Base-by-base conservation (phyloP, 2,329 filamentous ascomycete species). In the Trichoderma afroharzianum region DNA sequence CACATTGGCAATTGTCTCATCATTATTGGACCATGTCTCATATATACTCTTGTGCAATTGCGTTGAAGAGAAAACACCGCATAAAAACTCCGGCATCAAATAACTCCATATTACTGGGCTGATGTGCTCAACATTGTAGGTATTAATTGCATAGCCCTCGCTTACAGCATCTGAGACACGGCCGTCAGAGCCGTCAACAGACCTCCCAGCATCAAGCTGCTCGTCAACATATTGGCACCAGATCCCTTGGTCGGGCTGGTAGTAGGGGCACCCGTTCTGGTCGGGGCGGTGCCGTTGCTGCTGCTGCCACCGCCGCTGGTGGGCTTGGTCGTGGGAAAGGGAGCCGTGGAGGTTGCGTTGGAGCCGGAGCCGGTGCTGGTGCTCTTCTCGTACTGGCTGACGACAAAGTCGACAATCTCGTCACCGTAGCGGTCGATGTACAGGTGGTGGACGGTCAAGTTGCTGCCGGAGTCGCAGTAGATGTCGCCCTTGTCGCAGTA, bases 401-500 rank as follows among this genome's bases (percentile, higher is more conserved):
- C 77, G 43, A 84, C 75, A 72, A 80, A 83, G 21, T 82, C 75
- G 67, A 78, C 77, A 3, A 80, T 77, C 2, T 81, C 76, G 21
- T 76, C 73, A 55, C 78, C 78, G 74, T 84, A 84, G 32, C 74
- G 78, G 18, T 61, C 28, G 14, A 83, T 74, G 74, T 85, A 85
- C 28, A 72, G 70, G 24, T 78, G 77, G 73, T 83, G 83, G 2
- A 81, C 78, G 3, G 70, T 69, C 2, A 47, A 70, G 53, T 77
- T 74, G 4, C 73, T 39, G 47, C 82, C 83, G 8, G 53, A 3
- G 74, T 81, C 82, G 74, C 82, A 84, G 76, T 82, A 84, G 18
- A 76, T 71, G 72, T 85, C 84, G 62, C 82, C 82, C 0, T 73
- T 78, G 76, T 84, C 82, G 76, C 82, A 84, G 76, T 80, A 84